Evolutionary conservation across 179 eudicot species (phyloP), one percentile per base, ranked within the genome.

Genomic region (Actinidia arguta): DNA sequence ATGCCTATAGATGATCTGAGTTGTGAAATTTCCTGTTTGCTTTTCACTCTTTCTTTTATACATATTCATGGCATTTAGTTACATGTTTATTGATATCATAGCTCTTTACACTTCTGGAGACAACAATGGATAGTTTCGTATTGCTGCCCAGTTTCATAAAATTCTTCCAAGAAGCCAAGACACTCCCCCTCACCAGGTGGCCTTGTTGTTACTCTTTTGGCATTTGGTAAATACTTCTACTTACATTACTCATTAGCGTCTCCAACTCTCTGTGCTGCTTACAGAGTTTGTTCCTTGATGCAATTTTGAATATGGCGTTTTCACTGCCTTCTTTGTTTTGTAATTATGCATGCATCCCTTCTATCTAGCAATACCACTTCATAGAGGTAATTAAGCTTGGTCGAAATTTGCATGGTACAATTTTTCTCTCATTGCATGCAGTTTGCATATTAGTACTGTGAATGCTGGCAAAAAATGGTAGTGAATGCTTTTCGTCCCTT

Each of bases 281-380:
- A 92, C 88, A 88, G 87, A 91, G 88, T 79, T 81, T 88, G 83
- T 90, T 64, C 85, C 85, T 88, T 89, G 85, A 88, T 93, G 98
- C 98, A 96, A 98, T 96, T 88, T 84, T 96, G 66, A 95, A 94
- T 87, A 81, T 96, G 82, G 98, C 98, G 81, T 96, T 94, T 87
- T 88, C 93, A 63, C 90, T 94, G 85, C 81, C 95, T 96, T 51
- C 92, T 94, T 69, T 94, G 99, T 85, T 96, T 96, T 80, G 78
- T 96, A 14, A 81, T 85, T 39, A 93, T 96, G 97, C 99, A 96
- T 82, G 85, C 89, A 80, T 93, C 96, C 52, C 95, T 95, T 85
- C 82, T 96, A 55, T 82, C 86, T 81, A 96, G 96, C 94, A 96
- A 96, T 84, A 94, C 99, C 72, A 94, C 99, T 75, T 92, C 97